Evolutionary conservation across 768 basidiomycete species (phyloP), one percentile per base, ranked within the genome.

Genomic region (Coprinellus aureogranulatus): DNA sequence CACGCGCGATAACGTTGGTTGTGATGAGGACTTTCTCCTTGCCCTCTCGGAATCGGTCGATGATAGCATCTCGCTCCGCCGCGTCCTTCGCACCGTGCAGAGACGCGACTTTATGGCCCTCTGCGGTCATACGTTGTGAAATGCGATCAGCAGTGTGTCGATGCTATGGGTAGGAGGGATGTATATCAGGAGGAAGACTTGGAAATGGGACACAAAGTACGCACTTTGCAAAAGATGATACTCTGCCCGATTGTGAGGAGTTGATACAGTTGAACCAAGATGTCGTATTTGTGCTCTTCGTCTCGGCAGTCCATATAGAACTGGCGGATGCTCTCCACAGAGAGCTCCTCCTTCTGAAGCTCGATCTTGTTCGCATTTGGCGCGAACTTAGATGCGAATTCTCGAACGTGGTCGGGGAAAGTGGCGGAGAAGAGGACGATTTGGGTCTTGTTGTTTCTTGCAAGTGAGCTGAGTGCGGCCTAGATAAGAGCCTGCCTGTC

Each of bases 391-490:
- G 80, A 81, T 18, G 97, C 96, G 69, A 96, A 98, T n/a, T 72
- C 74, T 51, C 94, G 89, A 61, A 98, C 96, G 59, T 90, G 82
- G 67, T 96, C 93, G 22, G 94, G 91, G 82, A 98, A 99, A 4
- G 97, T 99, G 27, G 97, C 97, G 1, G 96, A 98, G 80, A 99
- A 99, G 52, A 98, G 87, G 58, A 98, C 87, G 62, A 94, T 94
- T 69, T 98, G 97, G 23, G 82, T 76, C 59, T 74, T 77, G 27
- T 73, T 72, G 47, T 56, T 58, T 37, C 80, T 78, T 22, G 84
- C 83, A 25, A 88, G 80, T 6, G 34, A 34, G 34, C 34, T 34
- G 14, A 6, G 8, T 34, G 14, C 71, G 85, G 77, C 68, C 88
- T 89, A 54, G 16, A 26, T 6, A 56, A n/a, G 23, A 18, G 28